Base-by-base conservation (phyloP, 2,329 filamentous ascomycete genomes). In the Didymella pinodella region DNA sequence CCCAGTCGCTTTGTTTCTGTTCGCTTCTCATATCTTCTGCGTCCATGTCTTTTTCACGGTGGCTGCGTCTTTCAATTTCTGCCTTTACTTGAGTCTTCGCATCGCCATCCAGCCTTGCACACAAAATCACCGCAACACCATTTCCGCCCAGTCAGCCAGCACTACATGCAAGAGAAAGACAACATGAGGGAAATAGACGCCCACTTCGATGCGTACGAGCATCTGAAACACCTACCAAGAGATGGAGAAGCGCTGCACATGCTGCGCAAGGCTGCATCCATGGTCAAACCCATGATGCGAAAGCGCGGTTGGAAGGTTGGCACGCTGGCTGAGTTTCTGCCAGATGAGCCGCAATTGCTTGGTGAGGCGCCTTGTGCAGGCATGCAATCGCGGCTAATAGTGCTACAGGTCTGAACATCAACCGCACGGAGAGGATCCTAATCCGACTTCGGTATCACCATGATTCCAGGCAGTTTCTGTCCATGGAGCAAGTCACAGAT, bases 251-350 rank as follows among this genome's bases (percentile, higher is more conserved):
- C 81, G n/a, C 72, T 83, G 11, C 71, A 86, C 34, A 86, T 86
- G 57, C 83, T 98, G 25, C 90, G 88, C 69, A 93, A 90, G 77
- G 84, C 96, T 40, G 92, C 92, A 2, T 96, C 93, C 26, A 79
- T 96, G 57, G 93, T 97, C 62, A 97, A 97, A 76, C 94, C 94
- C 18, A 91, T 98, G 63, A 98, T 98, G 93, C 85, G 92, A 64
- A 92, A 92, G 47, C 87, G 91, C 43, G 84, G 84, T 54, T 98
- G 93, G 91, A 89, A 83, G 62, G 91, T 98, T 32, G 84, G 85
- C 28, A 86, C 90, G 47, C 84, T 98, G 16, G 87, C 88, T 48
- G 94, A 98, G 75, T 97, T 98, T 78, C 90, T 91, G 60, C 94
- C 94, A 0, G 82, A 86, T 12, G 84, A 95, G 67, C 78, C 81